phyloP scores from a whole-genome alignment of 2,329 filamentous ascomycete genomes.

The Aspergillus cejpii region DNA sequence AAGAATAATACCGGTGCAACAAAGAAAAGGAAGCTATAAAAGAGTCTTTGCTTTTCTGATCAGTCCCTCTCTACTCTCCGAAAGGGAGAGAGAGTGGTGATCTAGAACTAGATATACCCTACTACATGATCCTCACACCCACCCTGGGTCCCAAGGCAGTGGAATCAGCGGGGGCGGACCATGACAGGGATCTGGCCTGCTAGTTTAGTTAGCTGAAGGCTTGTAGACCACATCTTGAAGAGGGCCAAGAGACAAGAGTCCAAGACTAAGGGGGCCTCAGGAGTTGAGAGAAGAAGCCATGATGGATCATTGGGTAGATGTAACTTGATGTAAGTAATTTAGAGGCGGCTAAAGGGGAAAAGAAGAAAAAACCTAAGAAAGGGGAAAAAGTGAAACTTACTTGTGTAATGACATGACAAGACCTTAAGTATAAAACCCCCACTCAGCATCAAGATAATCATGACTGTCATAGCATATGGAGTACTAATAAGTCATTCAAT shows the following conservation, averaged over 20 bases:
- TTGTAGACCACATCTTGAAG: conserved; percentile 6
- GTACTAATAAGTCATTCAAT: too few species aligned
- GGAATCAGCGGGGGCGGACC: conserved; percentile 22
- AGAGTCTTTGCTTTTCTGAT: background rate
- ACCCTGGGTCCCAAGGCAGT: conserved; percentile 21
- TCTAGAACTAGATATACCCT: conserved; percentile 28
- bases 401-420: too few species aligned
- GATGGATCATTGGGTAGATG: background rate
- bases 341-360: background rate
- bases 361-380: conserved; percentile 2
- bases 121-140: conserved; percentile 5
- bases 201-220: conserved; percentile 13
- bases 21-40: too few species aligned
- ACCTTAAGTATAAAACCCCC: too few species aligned
- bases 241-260: conserved; percentile 1
- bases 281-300: too few species aligned
- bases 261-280: background rate
- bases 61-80: conserved; percentile 2
- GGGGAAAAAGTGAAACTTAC: conserved; percentile 5
- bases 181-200: conserved; percentile 18
- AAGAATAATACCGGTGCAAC: too few species aligned
- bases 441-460: too few species aligned
- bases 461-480: too few species aligned
- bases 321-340: background rate
- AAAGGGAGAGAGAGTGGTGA: conserved; percentile 17